Conservation (phyloP, 441 rosid genomes). For the Gossypium trilobum region DNA sequence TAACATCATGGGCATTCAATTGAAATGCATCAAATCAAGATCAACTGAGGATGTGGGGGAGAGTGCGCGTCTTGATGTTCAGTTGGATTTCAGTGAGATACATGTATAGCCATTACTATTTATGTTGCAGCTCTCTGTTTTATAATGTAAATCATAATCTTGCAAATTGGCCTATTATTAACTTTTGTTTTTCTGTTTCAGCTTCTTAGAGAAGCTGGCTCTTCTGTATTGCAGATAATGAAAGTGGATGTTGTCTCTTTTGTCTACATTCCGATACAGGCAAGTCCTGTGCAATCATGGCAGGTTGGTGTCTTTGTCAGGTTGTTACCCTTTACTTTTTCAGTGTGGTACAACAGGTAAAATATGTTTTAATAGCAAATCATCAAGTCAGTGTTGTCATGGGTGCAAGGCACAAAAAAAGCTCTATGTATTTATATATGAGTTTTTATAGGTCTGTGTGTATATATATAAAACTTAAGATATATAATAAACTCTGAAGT, state of each 20-base stretch:
- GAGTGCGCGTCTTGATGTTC: constrained; percentile 79
- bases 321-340: background rate
- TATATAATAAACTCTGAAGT: background rate
- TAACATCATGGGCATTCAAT: constrained; percentile 75
- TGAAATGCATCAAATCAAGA: constrained; percentile 61
- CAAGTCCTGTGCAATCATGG: constrained; percentile 27
- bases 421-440: background rate
- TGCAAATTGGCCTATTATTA: constrained; percentile 18
- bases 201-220: constrained; percentile 76
- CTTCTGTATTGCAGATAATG: constrained; percentile 80
- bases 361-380: background rate
- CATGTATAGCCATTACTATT: constrained; percentile 49
- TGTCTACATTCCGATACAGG: constrained; percentile 76
- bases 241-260: constrained; percentile 71
- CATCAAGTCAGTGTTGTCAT: background rate
- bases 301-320: constrained; percentile 16
- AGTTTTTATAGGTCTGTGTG: background rate
- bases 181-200: constrained; percentile 39
- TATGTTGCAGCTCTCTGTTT: constrained; percentile 23
- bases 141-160: constrained; percentile 18
- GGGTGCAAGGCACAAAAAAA: background rate
- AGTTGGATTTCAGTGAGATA: constrained; percentile 86
- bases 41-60: constrained; percentile 84
- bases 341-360: constrained; percentile 4
- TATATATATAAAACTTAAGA: background rate